Percentiles rank a stretch among this genome's conserved stretches.
phyloP scores from a whole-genome alignment of 2,329 filamentous ascomycete species.

The Colletotrichum sp. region DNA sequence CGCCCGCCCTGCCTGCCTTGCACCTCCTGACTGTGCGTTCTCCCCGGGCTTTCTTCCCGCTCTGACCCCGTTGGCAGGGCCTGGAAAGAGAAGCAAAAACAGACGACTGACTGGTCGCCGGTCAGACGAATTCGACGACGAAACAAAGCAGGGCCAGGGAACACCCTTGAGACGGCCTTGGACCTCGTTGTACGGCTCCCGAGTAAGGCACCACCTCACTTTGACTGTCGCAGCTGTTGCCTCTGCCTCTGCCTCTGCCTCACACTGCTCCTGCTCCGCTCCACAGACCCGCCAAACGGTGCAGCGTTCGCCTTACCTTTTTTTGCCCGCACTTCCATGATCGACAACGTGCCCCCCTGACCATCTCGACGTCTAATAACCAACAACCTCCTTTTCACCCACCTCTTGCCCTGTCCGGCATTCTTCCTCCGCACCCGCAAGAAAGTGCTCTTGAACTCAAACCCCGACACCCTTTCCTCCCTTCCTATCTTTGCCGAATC shows the following conservation, averaged over 20 bases:
- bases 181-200: not conserved
- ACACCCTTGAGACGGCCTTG: constrained; percentile 5
- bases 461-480: not conserved
- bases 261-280: not conserved
- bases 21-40: not conserved
- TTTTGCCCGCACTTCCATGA: constrained; percentile 13
- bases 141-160: constrained; percentile 19
- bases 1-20: not conserved
- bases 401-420: not conserved
- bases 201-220: not conserved
- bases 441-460: not conserved
- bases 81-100: not conserved
- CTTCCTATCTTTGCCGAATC: not conserved
- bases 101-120: constrained; percentile 13
- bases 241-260: not conserved
- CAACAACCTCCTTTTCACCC: constrained; percentile 3
- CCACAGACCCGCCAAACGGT: constrained; percentile 12
- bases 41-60: not conserved
- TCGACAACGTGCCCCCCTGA: constrained; percentile 13
- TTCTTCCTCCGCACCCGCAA: not conserved
- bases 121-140: constrained; percentile 18
- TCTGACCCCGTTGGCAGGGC: not conserved
- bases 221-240: not conserved
- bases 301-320: constrained; percentile 3
- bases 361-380: constrained; percentile 13